Conservation (phyloP, 495 filamentous ascomycete species). For the Neurospora discreta region DNA sequence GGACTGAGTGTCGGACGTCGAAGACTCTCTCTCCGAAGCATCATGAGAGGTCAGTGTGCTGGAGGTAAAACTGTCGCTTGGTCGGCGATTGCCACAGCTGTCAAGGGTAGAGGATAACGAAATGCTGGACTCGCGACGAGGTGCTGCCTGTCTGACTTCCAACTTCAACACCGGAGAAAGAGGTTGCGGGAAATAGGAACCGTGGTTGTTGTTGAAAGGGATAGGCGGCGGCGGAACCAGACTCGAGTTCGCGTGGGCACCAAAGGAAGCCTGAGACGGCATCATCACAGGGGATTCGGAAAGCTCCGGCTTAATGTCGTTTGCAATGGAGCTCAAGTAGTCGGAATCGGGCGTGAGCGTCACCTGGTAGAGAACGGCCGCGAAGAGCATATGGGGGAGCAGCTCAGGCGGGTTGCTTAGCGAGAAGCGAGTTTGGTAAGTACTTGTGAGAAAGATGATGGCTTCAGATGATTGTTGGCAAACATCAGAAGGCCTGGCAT, state of each 20-base stretch:
- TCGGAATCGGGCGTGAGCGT: slow-evolving; percentile 2
- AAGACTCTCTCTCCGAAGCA: neutral
- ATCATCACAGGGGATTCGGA: slow-evolving; percentile 1
- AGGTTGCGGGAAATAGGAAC: neutral
- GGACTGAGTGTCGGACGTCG: neutral
- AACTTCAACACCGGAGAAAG: slow-evolving; percentile 6
- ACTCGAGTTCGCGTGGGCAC: neutral
- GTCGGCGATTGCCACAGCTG: neutral
- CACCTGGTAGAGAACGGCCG: slow-evolving; percentile 13
- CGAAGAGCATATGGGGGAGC: slow-evolving; percentile 16
- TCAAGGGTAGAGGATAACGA: slow-evolving; percentile 1
- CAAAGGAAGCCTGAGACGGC: neutral
- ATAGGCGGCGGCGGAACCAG: neutral
- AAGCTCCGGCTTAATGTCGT: neutral
- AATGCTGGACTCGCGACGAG: slow-evolving; percentile 4
- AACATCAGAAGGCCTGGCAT: slow-evolving; percentile 2
- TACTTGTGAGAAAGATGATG: slow-evolving; percentile 17
- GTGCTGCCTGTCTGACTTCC: neutral
- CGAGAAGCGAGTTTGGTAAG: slow-evolving; percentile 15
- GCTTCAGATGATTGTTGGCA: slow-evolving; percentile 17
- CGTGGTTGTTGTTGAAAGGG: neutral
- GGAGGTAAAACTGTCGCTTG: neutral
- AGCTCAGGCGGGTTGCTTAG: slow-evolving; percentile 7
- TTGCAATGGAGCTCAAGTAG: neutral
- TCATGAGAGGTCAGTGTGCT: neutral